Evolutionary conservation across 1,139 yeast species (phyloP).

Genomic region (Hansenula lynferdii): DNA sequence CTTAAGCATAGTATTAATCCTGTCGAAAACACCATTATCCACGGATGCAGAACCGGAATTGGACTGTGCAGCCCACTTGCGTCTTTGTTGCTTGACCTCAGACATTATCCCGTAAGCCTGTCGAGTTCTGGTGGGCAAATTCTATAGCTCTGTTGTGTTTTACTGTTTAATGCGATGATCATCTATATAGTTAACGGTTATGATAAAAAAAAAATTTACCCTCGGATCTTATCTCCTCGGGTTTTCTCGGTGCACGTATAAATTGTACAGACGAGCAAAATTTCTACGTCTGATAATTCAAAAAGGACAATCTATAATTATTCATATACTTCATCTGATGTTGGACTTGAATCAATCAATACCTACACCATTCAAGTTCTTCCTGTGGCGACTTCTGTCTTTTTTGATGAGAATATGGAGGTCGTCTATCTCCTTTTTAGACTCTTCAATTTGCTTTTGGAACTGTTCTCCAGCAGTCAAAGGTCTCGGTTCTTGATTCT

Average conservation of each 20-base stretch:
- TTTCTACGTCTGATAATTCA: too few relatives aligned
- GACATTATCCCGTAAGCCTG: background rate
- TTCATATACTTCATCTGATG: background rate
- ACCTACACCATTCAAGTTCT: background rate
- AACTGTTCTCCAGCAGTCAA: background rate
- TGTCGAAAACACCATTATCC: conserved; percentile 25
- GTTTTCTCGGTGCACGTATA: too few relatives aligned
- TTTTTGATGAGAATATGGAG: conserved; percentile 1
- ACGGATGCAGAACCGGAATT: conserved; percentile 2
- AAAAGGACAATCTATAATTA: too few relatives aligned
- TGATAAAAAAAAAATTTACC: too few relatives aligned
- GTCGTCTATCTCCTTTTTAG: conserved; percentile 1
- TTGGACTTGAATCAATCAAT: too few relatives aligned
- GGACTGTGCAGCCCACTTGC: background rate
- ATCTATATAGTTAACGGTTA: too few relatives aligned
- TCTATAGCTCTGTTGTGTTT: too few relatives aligned
- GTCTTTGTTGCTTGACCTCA: background rate
- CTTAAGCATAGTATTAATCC: conserved; percentile 20
- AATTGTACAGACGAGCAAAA: too few relatives aligned
- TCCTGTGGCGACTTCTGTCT: conserved; percentile 3
- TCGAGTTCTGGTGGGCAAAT: too few relatives aligned
- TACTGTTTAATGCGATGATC: too few relatives aligned
- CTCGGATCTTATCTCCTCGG: too few relatives aligned
- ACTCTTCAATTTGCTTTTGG: background rate
- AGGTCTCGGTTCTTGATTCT: background rate